phyloP scores from a whole-genome alignment of 208 protist species.

The Balamuthia mandrillaris region DNA sequence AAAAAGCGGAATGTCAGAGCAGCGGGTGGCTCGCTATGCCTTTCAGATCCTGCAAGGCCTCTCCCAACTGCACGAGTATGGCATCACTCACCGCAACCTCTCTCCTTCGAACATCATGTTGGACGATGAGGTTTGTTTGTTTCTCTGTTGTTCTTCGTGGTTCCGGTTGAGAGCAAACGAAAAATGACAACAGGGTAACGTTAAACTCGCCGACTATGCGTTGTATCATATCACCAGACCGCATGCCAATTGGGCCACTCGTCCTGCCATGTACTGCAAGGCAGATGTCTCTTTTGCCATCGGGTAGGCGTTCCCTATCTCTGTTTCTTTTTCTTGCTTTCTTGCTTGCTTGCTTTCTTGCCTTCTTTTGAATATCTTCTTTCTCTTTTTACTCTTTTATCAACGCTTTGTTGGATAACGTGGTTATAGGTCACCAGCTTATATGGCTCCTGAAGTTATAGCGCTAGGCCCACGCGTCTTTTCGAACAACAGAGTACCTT shows the following conservation, averaged over 20 bases:
- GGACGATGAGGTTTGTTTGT: neutral
- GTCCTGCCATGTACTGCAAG: conserved; percentile 5
- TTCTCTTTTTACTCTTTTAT: too few relatives aligned
- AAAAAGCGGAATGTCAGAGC: neutral
- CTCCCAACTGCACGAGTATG: neutral
- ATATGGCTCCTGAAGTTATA: too few relatives aligned
- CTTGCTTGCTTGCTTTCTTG: neutral
- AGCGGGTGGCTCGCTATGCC: neutral
- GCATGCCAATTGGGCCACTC: neutral
- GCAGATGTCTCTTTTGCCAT: conserved; percentile 15
- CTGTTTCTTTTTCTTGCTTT: neutral
- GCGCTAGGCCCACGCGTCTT: too few relatives aligned
- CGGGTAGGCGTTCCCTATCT: neutral
- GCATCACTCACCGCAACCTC: conserved; percentile 30
- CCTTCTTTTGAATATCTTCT: too few relatives aligned
- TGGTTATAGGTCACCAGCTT: too few relatives aligned
- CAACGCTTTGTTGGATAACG: too few relatives aligned
- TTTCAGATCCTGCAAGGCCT: conserved; percentile 14
- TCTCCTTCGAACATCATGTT: conserved; percentile 7
- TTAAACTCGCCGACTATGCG: conserved; percentile 39
- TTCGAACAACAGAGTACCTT: too few relatives aligned
- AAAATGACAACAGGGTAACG: neutral
- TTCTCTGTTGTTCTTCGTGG: neutral
- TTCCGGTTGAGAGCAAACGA: too few relatives aligned
- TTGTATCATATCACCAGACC: conserved; percentile 4